Evolutionary conservation across 2,329 filamentous ascomycete genomes (phyloP).

Genomic region (Penicillium sp.): DNA sequence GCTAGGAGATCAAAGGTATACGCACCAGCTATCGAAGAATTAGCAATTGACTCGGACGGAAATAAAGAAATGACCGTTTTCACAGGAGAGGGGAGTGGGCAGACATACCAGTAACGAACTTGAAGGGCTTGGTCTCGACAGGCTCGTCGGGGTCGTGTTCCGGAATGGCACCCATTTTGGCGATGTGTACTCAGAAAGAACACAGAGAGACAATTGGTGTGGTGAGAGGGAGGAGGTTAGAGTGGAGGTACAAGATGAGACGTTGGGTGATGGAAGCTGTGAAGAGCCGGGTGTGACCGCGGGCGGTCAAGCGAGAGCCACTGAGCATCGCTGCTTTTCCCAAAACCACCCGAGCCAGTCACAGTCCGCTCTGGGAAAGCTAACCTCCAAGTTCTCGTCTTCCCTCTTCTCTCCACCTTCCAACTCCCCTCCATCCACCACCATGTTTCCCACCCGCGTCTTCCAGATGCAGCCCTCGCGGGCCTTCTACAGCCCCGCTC

Average conservation of each 20-base stretch:
- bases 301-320: slow-evolving; percentile 39
- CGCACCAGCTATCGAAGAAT: slow-evolving; percentile 50
- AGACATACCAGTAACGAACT: slow-evolving; percentile 95
- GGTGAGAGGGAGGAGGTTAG: slow-evolving; percentile 22
- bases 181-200: slow-evolving; percentile 27
- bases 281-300: slow-evolving; percentile 38
- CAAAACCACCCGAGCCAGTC: slow-evolving; percentile 35
- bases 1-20: slow-evolving; percentile 20
- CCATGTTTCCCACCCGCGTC: slow-evolving; percentile 65
- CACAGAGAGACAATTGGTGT: slow-evolving; percentile 10
- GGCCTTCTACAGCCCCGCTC: slow-evolving; percentile 58
- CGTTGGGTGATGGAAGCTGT: slow-evolving; percentile 36
- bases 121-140: slow-evolving; percentile 98
- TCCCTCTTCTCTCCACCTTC: slow-evolving; percentile 9
- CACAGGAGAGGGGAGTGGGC: slow-evolving; percentile 21
- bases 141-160: slow-evolving; percentile 65
- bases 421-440: slow-evolving; percentile 28
- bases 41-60: slow-evolving; percentile 38
- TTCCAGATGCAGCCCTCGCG: slow-evolving; percentile 59
- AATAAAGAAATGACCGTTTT: slow-evolving; percentile 26
- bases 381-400: slow-evolving; percentile 21
- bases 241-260: slow-evolving; percentile 27
- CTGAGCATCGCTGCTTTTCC: slow-evolving; percentile 32
- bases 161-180: slow-evolving; percentile 78
- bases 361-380: slow-evolving; percentile 22